These are phyloP conservation scores for Protomyces gravidus DNA, from an alignment of 1,139 yeast species.

Conservation along the genomic window DNA sequence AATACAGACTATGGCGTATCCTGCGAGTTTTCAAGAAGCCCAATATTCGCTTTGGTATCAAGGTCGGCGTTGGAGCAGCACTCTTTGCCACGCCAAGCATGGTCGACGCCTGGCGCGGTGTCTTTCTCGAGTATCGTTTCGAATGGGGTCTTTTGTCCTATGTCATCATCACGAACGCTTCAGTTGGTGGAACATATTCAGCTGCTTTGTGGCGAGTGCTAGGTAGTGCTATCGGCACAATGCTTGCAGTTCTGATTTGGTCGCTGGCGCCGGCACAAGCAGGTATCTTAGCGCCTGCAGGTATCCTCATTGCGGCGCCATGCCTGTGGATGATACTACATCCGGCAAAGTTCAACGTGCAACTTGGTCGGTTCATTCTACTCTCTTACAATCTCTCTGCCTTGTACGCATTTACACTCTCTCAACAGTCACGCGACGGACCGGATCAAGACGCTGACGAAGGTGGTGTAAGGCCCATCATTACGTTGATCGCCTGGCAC, in stretches of 20 bases:
- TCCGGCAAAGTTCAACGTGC: conserved; percentile 37
- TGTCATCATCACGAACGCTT: conserved; percentile 78
- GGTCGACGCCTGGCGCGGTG: conserved; percentile 51
- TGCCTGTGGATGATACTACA: conserved; percentile 65
- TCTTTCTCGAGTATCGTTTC: conserved; percentile 64
- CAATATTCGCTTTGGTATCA: conserved; percentile 71
- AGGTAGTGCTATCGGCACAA: conserved; percentile 73
- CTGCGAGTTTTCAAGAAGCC: conserved; percentile 50
- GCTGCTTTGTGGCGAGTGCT: conserved; percentile 63
- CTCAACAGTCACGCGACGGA: conserved; percentile 50
- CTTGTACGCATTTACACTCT: conserved; percentile 66
- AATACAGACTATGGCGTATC: conserved; percentile 46
- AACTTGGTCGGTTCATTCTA: conserved; percentile 59
- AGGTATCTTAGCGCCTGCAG: conserved; percentile 52
- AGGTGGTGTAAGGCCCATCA: conserved; percentile 65
- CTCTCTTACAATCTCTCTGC: conserved; percentile 77
- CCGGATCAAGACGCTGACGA: conserved; percentile 57
- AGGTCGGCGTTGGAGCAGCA: conserved; percentile 76
- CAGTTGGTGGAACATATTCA: conserved; percentile 81
- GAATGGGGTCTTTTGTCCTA: conserved; percentile 83
- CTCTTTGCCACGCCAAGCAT: conserved; percentile 65
- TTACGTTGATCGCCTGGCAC: conserved; percentile 71
- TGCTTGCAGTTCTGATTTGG: conserved; percentile 60
- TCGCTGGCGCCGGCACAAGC: conserved; percentile 55
- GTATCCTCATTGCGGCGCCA: conserved; percentile 57